Conservation (phyloP, 1,284 basidiomycete species). For the Prillingera fragicola region DNA sequence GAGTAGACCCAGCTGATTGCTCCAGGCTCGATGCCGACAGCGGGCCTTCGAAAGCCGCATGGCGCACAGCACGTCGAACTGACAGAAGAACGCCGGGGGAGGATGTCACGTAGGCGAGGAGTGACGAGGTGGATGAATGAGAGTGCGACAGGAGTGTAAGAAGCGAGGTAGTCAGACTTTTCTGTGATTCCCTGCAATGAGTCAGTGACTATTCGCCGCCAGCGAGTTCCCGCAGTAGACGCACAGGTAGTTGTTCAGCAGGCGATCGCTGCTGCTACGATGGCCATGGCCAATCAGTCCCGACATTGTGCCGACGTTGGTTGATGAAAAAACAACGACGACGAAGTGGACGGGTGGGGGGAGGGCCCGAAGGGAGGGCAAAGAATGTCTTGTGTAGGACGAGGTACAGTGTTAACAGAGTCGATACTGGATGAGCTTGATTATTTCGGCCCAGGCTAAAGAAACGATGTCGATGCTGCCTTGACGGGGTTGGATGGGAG, state of each 20-base stretch:
- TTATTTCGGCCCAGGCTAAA: too few relatives aligned
- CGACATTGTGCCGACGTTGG: too few relatives aligned
- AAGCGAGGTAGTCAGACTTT: constrained; percentile 41
- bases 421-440: too few relatives aligned
- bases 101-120: constrained; percentile 48
- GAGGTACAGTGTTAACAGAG: too few relatives aligned
- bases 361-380: too few relatives aligned
- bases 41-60: constrained; percentile 48
- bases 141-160: constrained; percentile 47
- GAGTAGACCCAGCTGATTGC: constrained; percentile 1
- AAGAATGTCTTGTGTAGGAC: too few relatives aligned
- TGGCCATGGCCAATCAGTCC: constrained; percentile 47
- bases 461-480: too few relatives aligned
- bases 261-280: constrained; percentile 43
- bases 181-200: constrained; percentile 41
- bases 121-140: constrained; percentile 47
- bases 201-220: constrained; percentile 5
- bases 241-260: constrained; percentile 48
- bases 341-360: too few relatives aligned
- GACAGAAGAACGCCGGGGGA: constrained; percentile 45
- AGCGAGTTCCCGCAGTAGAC: constrained; percentile 6
- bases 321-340: too few relatives aligned
- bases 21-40: constrained; percentile 22
- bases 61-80: constrained; percentile 42
- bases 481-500: too few relatives aligned